phyloP scores from a whole-genome alignment of 2,329 filamentous ascomycete species.

The Colletotrichum sp. region DNA sequence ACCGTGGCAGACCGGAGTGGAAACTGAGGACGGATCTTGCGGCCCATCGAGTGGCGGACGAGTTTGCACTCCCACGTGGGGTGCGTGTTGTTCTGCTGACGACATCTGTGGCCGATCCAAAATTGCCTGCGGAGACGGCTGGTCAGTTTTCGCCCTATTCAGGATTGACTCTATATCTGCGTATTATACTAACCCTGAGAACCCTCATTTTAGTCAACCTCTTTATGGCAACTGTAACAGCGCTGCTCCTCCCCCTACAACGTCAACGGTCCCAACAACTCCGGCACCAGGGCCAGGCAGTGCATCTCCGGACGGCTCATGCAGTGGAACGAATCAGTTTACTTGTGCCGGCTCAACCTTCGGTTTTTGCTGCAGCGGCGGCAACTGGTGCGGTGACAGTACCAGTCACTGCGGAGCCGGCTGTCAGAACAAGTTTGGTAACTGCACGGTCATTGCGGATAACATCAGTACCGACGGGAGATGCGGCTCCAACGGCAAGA shows the following conservation, averaged over 20 bases:
- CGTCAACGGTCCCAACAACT: not conserved
- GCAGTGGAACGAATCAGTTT: not conserved
- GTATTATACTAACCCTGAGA: not conserved
- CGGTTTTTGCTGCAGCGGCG: not conserved
- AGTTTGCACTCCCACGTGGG: constrained; percentile 2
- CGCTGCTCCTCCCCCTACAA: not conserved
- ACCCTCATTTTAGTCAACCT: not conserved
- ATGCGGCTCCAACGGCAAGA: not conserved
- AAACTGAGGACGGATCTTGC: not conserved
- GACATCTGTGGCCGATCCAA: not conserved
- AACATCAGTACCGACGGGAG: not conserved
- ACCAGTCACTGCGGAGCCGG: not conserved
- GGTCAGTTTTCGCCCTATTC: not conserved
- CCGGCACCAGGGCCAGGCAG: not conserved
- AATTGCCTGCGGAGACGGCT: not conserved
- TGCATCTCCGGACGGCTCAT: not conserved
- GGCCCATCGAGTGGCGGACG: not conserved
- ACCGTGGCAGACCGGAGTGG: not conserved
- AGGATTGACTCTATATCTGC: not conserved
- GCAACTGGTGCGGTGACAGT: not conserved
- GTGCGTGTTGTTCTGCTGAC: not conserved
- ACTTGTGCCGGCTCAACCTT: not conserved
- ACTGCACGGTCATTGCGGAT: not conserved
- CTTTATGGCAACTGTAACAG: not conserved
- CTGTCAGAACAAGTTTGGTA: not conserved